Base-by-base conservation (phyloP, 2,329 filamentous ascomycete genomes). In the Berkeleyomyces basicola region DNA sequence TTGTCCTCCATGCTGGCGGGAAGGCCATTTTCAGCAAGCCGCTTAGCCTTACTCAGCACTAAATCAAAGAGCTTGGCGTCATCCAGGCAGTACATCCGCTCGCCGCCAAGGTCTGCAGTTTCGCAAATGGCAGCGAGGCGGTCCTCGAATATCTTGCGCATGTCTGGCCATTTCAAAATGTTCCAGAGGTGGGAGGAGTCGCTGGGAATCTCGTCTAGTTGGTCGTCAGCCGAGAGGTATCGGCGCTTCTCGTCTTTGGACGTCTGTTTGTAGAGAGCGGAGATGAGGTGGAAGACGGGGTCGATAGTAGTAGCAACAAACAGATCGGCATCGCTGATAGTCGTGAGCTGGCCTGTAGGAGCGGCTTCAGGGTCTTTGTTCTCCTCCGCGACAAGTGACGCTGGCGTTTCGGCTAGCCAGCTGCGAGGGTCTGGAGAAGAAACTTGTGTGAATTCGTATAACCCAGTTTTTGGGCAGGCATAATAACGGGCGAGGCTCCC, bases 251-350 rank as follows among this genome's bases (percentile, higher is more conserved):
- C 70, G 1, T 76, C 72, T 9, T 71, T 68, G 55, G 76, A 76
- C 10, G 74, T 67, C 3, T 69, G 61, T 42, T 74, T 68, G 1
- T 76, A 74, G 1, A 97, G 78, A 3, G 84, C 80, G 0, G 92
- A 87, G 1, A 97, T 76, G 3, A 95, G 71, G 59, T 97, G 77
- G 74, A 97, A 97, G 2, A 96, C 70, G 4, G 88, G 81, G 71
- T 99, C 93, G 62, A 96, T 77, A 1, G 84, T 82, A 1, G 93
- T 96, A 7, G 92, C 89, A 64, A 97, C 74, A 68, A 87, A 86
- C n/a, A 97, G 75, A 65, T 90, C 84, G 42, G 89, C 83, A 51
- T 78, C 79, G 33, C 39, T 42, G 33, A 64, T 43, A n/a, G 61
- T 64, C 5, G 63, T 60, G 39, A 64, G 39, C 9, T 57, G 36